These are phyloP conservation scores for Diaporthe australafricana DNA, from an alignment of 2,329 filamentous ascomycete species.

Conservation along the genomic window DNA sequence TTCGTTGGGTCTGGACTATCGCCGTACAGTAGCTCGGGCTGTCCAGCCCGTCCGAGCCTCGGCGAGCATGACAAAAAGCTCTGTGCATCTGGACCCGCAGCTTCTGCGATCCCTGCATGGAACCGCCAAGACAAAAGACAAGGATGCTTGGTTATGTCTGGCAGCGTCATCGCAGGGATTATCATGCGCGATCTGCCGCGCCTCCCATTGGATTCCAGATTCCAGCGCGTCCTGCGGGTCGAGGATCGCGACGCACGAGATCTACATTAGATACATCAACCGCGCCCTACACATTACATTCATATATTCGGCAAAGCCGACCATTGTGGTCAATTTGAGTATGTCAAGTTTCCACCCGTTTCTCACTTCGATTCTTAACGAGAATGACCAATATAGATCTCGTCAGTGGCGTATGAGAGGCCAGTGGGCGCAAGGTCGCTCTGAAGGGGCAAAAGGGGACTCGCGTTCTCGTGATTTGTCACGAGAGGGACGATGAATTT, in stretches of 20 bases:
- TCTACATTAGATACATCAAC: too few relatives aligned
- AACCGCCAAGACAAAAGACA: conserved; percentile 10
- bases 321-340: not conserved
- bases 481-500: conserved; percentile 28
- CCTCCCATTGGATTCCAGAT: conserved; percentile 10
- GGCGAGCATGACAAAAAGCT: conserved; percentile 10
- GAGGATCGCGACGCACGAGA: not conserved
- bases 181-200: conserved; percentile 27
- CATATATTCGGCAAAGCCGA: not conserved
- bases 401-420: not conserved
- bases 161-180: conserved; percentile 33
- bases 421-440: not conserved
- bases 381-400: conserved; percentile 4
- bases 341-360: not conserved
- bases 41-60: conserved; percentile 15
- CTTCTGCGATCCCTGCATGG: conserved; percentile 24
- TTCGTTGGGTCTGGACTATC: too few relatives aligned
- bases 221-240: not conserved
- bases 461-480: not conserved
- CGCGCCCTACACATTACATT: too few relatives aligned
- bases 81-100: not conserved
- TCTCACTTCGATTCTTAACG: too few relatives aligned
- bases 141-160: not conserved
- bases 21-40: not conserved
- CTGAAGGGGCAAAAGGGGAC: not conserved